Base-by-base conservation (phyloP, 148 eudicot genomes). In the Drosera capensis region DNA sequence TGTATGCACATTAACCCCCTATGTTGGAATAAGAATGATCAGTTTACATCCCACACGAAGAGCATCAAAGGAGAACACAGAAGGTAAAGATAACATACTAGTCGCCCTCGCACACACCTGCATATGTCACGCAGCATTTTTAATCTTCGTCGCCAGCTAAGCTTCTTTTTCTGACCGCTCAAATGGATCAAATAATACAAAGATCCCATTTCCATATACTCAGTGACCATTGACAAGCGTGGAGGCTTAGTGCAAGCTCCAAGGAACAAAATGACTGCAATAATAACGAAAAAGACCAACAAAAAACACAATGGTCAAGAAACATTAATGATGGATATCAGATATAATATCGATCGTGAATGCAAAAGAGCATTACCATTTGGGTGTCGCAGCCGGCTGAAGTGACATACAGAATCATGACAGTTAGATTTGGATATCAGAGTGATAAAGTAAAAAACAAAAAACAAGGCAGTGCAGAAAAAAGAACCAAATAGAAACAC, bases 141-240 rank as follows among this genome's bases (percentile, higher is more conserved):
- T 51, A 92, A 68, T 63, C 71, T 78, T 68, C 80, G 76, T 56
- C 95, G 65, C 99, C 99, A 85, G 72, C 77, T 79, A 46, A 92
- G 70, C 64, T 76, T 92, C 82, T 84, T 84, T 70, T 92, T 92
- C 74, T 85, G 95, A 50, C n/a, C n/a, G n/a, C n/a, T n/a, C n/a
- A n/a, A n/a, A n/a, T 92, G 99, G 48, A 92, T 78, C 78, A 85
- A 66, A 69, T 71, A 85, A 62, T 80, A 92, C 57, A 85, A 67
- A 13, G 99, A 92, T 52, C 99, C 99, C 88, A 81, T 78, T 68
- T 92, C 99, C 99, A 92, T 92, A 78, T 78, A 92, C 61, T 92
- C 99, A 20, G 99, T 92, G 48, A 92, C 62, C 95, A 92, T 85
- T 24, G 99, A 92, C 48, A 92, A 66, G 38, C 71, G 81, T 14